Evolutionary conservation across 495 filamentous ascomycete genomes (phyloP).

Genomic region (Lasiosphaeria ovina): DNA sequence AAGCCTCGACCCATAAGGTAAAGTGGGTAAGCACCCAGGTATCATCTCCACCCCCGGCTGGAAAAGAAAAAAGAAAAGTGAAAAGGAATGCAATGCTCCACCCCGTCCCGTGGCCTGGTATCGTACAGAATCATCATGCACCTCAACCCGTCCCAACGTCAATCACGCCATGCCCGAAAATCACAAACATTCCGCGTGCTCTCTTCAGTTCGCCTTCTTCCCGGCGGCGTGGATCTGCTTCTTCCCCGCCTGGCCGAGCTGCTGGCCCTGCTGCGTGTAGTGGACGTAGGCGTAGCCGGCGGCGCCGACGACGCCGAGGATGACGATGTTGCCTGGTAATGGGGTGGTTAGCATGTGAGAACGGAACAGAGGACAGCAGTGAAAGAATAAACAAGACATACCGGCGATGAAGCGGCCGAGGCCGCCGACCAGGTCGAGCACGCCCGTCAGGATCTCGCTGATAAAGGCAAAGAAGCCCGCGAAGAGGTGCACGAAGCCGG

Average conservation of each 20-base stretch:
- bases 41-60: too few species aligned
- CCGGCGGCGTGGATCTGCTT: conserved; percentile 8
- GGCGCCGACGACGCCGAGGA: conserved; percentile 30
- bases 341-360: background rate
- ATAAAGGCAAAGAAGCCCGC: conserved; percentile 28
- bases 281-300: conserved; percentile 27
- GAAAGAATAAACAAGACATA: conserved; percentile 16
- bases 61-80: too few species aligned
- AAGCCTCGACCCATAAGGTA: too few species aligned
- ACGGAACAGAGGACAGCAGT: background rate
- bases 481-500: conserved; percentile 25
- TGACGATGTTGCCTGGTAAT: conserved; percentile 31
- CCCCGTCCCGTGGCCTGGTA: too few species aligned
- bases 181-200: too few species aligned
- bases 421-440: conserved; percentile 32
- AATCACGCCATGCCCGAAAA: too few species aligned
- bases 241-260: conserved; percentile 9
- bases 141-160: too few species aligned
- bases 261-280: conserved; percentile 27
- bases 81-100: too few species aligned
- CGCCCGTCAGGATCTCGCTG: conserved; percentile 27
- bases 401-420: conserved; percentile 35
- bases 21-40: too few species aligned
- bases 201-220: conserved; percentile 26
- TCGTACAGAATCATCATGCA: too few species aligned